Evolutionary conservation across 208 protist genomes (phyloP).

Genomic region (Leishmania gerbilli): DNA sequence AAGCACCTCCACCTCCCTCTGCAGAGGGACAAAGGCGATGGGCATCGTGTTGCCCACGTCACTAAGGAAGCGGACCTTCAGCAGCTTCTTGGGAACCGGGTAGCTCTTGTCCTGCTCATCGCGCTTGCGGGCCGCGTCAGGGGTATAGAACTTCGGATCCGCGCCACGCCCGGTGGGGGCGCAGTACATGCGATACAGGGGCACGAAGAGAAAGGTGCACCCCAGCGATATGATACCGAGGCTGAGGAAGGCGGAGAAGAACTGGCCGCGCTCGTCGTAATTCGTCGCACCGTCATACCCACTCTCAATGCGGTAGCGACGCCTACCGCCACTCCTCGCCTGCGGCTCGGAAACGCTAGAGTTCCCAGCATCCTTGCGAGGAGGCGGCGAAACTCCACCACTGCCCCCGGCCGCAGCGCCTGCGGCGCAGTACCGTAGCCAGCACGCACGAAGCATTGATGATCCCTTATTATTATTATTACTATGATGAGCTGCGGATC

Average conservation of each 20-base stretch:
- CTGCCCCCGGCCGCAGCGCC: constrained; percentile 17
- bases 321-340: constrained; percentile 16
- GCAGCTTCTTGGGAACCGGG: constrained; percentile 76
- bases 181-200: constrained; percentile 91
- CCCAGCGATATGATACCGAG: constrained; percentile 81
- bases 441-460: constrained; percentile 50
- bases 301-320: constrained; percentile 69
- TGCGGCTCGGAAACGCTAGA: background rate
- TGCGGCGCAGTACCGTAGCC: constrained; percentile 31
- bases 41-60: constrained; percentile 91
- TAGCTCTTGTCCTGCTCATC: constrained; percentile 74
- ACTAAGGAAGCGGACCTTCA: constrained; percentile 85
- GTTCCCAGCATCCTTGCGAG: background rate
- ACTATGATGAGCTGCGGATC: background rate
- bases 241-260: constrained; percentile 84
- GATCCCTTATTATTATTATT: background rate
- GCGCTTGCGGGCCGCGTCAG: constrained; percentile 62
- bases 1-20: constrained; percentile 89
- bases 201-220: constrained; percentile 89
- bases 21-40: constrained; percentile 90
- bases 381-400: constrained; percentile 5
- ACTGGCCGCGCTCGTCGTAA: constrained; percentile 82
- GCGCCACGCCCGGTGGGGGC: constrained; percentile 74
- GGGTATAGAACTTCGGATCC: constrained; percentile 88
- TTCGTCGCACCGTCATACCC: constrained; percentile 61